Evolutionary conservation across 257 asterid species (phyloP).

Genomic region (Vinca minor): DNA sequence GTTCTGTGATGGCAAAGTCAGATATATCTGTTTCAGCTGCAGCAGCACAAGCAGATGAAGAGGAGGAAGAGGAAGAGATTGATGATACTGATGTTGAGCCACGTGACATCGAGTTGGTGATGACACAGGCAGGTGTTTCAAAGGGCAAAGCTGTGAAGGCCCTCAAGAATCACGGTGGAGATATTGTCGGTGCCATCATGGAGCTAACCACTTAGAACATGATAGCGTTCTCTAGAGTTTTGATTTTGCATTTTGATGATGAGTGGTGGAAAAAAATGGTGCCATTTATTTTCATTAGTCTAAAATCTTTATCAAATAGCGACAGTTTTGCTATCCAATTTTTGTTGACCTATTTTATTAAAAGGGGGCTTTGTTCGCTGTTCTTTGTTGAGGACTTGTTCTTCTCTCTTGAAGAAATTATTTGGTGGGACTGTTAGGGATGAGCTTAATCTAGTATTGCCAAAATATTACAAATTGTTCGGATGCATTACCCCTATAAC

Average conservation of each 20-base stretch:
- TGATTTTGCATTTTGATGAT: slow-evolving; percentile 10
- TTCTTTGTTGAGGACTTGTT: too few species aligned
- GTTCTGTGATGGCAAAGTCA: slow-evolving; percentile 50
- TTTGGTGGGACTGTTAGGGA: background rate
- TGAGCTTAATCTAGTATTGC: background rate
- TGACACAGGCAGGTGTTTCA: slow-evolving; percentile 88
- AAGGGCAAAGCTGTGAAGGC: slow-evolving; percentile 75
- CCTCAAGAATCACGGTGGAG: slow-evolving; percentile 66
- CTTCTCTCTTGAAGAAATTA: background rate
- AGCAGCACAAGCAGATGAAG: slow-evolving; percentile 45
- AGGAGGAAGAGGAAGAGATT: slow-evolving; percentile 69
- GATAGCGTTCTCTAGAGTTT: background rate
- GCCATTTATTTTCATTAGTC: slow-evolving; percentile 9
- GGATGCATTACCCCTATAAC: too few species aligned
- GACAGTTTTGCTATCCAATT: background rate
- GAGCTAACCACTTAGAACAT: slow-evolving; percentile 52
- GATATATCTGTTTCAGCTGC: slow-evolving; percentile 37
- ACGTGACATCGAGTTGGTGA: slow-evolving; percentile 73
- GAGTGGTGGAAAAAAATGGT: background rate
- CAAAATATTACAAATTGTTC: too few species aligned
- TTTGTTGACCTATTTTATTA: background rate
- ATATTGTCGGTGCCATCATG: slow-evolving; percentile 90
- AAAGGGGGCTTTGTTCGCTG: background rate
- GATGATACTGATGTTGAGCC: slow-evolving; percentile 68
- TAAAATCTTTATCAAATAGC: background rate